Conservation (phyloP, 768 basidiomycete species). For the Zangia roseola region DNA sequence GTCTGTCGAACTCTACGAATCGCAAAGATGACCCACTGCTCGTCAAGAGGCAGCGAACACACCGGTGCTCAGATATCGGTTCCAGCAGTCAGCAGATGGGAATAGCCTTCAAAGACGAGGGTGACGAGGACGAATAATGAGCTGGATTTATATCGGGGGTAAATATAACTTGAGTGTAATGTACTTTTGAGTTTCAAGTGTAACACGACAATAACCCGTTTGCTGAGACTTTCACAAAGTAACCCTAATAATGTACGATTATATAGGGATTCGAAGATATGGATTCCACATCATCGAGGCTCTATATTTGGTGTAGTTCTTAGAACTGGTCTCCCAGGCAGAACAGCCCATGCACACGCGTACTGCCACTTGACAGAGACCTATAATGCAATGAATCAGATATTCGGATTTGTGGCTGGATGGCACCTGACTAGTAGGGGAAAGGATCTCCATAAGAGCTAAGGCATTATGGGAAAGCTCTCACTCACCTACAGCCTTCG, state of each 20-base stretch:
- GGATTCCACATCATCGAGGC: no score
- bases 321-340: no score
- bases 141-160: neutral
- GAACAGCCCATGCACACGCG: neutral
- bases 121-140: constrained; percentile 15
- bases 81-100: constrained; percentile 4
- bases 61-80: constrained; percentile 18
- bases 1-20: constrained; percentile 4
- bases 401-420: no score
- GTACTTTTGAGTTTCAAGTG: neutral
- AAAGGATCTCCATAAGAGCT: no score
- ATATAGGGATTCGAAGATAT: no score
- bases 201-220: neutral
- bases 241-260: no score
- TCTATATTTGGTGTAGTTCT: no score
- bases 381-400: neutral
- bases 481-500: neutral
- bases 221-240: neutral
- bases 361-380: no score
- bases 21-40: constrained; percentile 9
- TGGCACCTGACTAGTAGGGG: no score
- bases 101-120: constrained; percentile 8
- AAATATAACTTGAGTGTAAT: no score
- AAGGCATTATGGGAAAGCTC: constrained; percentile 1
- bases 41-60: constrained; percentile 26